Evolutionary conservation across 164 flowering plant species (phyloP).

Genomic region (Vitis labrusca): DNA sequence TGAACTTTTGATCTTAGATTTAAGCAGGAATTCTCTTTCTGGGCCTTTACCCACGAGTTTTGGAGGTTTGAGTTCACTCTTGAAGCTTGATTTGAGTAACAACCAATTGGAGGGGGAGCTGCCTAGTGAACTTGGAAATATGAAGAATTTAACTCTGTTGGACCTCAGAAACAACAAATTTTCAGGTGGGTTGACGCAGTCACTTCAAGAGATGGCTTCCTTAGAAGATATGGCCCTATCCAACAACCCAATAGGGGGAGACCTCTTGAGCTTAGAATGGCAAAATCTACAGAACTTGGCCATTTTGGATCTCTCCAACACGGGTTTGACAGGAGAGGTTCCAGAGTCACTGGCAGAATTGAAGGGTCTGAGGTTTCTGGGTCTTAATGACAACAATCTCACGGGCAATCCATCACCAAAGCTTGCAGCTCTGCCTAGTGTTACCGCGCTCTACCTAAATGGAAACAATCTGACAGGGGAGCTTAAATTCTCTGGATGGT

Average conservation of each 20-base stretch:
- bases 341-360: conserved; percentile 62
- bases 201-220: conserved; percentile 57
- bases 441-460: conserved; percentile 57
- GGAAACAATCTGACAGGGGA: conserved; percentile 79
- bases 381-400: conserved; percentile 66
- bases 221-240: conserved; percentile 68
- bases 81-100: conserved; percentile 87
- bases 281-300: conserved; percentile 43
- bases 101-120: conserved; percentile 59
- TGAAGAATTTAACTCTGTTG: conserved; percentile 73
- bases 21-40: conserved; percentile 67
- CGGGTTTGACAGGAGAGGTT: conserved; percentile 56
- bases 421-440: conserved; percentile 51
- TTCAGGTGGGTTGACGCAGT: conserved; percentile 57
- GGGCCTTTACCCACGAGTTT: conserved; percentile 59
- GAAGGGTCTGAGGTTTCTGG: conserved; percentile 65
- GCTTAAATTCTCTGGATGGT: conserved; percentile 54
- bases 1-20: conserved; percentile 67
- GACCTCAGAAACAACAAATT: conserved; percentile 73
- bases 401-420: conserved; percentile 55
- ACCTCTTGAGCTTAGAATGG: conserved; percentile 52
- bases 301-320: conserved; percentile 62
- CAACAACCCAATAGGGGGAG: conserved; percentile 72
- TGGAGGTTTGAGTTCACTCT: conserved; percentile 60
- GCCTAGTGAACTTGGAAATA: conserved; percentile 43